These are phyloP conservation scores for Auriscalpium microsporum DNA, from an alignment of 768 basidiomycete genomes.

Conservation along the genomic window DNA sequence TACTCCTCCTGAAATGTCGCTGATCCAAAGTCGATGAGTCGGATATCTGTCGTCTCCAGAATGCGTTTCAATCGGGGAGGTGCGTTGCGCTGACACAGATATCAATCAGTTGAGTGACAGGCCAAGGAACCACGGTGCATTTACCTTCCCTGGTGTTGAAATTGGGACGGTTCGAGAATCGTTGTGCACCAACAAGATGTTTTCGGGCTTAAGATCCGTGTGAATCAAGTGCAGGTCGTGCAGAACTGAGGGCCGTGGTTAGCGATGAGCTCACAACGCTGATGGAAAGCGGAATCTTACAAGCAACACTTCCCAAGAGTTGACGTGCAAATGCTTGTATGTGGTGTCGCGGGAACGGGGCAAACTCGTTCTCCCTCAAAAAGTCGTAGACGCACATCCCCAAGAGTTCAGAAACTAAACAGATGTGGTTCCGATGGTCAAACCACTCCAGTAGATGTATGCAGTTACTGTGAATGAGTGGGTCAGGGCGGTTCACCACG, in stretches of 20 bases:
- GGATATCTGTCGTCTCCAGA: conserved; percentile 82
- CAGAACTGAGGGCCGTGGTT: conserved; percentile 49
- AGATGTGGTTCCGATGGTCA: conserved; percentile 96
- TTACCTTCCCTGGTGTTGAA: conserved; percentile 59
- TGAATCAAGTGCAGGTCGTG: conserved; percentile 89
- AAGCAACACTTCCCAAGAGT: conserved; percentile 86
- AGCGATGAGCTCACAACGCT: conserved; percentile 3
- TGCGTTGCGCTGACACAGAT: conserved; percentile 44
- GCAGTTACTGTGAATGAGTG: conserved; percentile 66
- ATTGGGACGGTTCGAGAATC: conserved; percentile 57
- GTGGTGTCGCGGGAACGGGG: conserved; percentile 91
- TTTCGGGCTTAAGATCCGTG: conserved; percentile 98
- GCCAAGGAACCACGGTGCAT: not conserved
- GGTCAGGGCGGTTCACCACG: conserved; percentile 3
- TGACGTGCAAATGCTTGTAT: conserved; percentile 95
- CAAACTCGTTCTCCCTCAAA: conserved; percentile 94
- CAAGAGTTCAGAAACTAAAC: conserved; percentile 89
- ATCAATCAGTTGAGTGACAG: conserved; percentile 10
- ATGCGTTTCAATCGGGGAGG: conserved; percentile 67
- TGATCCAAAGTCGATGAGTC: conserved; percentile 96
- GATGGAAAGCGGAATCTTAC: conserved; percentile 41
- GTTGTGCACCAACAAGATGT: conserved; percentile 89
- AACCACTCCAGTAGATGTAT: conserved; percentile 93
- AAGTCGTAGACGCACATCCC: conserved; percentile 99
- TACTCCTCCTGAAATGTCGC: conserved; percentile 98